Evolutionary conservation across 305 asterid species (phyloP), one percentile per base, ranked within the genome.

Genomic region (Fraxinus xanthoxyloides): DNA sequence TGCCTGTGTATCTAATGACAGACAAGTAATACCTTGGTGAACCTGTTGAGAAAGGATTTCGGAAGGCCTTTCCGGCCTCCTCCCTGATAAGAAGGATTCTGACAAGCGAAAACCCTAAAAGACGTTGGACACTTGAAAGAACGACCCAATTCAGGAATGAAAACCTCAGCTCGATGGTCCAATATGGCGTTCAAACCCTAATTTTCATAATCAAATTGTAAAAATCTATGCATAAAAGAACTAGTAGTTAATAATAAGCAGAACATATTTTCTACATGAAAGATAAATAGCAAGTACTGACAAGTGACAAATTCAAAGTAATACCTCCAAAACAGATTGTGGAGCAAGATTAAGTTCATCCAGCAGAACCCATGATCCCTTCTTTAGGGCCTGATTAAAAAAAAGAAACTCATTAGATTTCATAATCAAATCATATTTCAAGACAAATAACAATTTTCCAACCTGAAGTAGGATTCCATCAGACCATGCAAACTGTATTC

Each of bases 51-150:
- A 82, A 97, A 97, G 74, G 99, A 97, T 88, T 91, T 95, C 0
- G 99, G 99, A 85, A 97, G 96, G 83, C 98, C 98, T 89, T 97
- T 97, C 79, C 99, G 91, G 6, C 99, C 99, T 17, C 99, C 99
- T 82, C 99, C 99, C 89, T 97, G 98, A 85, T 89, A 85, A 32
- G 97, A 87, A 82, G 98, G 99, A 88, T 97, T 97, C 89, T 97
- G 99, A 87, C 99, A 97, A 35, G 98, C 98, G 89, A 97, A 97
- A 80, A 95, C 93, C 82, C 98, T 85, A 84, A 97, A 97, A 85
- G 99, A 91, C 30, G 92, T 0, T 0, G 99, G 98, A 82, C 99
- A 95, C 87, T 93, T 93, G 85, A 88, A 97, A 80, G 96, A 90
- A 63, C 85, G 86, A 77, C 97, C 97, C 85, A 97, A 88, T 86